Percentiles rank a stretch among this genome's conserved stretches.
Conservation (phyloP, 495 filamentous ascomycete species). For the Aeminium ludgeri region DNA sequence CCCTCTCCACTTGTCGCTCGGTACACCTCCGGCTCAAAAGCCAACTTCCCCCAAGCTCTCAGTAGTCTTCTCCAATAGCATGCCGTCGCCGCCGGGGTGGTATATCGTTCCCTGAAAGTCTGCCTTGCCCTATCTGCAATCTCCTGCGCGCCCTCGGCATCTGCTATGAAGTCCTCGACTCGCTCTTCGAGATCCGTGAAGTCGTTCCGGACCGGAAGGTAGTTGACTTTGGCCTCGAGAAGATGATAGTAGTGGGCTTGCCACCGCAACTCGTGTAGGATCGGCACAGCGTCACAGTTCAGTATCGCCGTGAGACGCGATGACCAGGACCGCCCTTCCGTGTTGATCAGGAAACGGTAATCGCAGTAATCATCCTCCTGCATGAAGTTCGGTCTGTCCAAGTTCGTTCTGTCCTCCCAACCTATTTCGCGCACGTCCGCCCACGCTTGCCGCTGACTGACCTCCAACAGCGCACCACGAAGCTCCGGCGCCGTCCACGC, state of each 20-base stretch:
- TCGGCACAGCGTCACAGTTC: conserved; percentile 41
- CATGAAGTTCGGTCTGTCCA: conserved; percentile 29
- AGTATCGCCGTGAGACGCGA: conserved; percentile 43
- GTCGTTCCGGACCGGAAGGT: conserved; percentile 37
- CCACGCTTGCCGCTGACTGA: conserved; percentile 31
- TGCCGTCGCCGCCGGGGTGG: conserved; percentile 42
- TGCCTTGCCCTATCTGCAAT: conserved; percentile 34
- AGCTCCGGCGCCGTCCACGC: conserved; percentile 25
- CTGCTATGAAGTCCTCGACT: conserved; percentile 34
- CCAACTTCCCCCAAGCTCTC: conserved; percentile 22
- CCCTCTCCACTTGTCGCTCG: too few species aligned
- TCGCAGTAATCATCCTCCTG: conserved; percentile 41
- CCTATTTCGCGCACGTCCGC: conserved; percentile 34
- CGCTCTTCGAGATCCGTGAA: conserved; percentile 37
- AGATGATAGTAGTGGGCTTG: conserved; percentile 30
- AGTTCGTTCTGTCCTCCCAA: conserved; percentile 27
- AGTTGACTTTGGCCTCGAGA: conserved; percentile 35
- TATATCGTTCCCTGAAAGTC: conserved; percentile 41
- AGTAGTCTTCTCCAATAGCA: conserved; percentile 46
- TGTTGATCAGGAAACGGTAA: conserved; percentile 42
- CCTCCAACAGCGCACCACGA: conserved; percentile 32
- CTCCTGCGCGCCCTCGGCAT: conserved; percentile 32
- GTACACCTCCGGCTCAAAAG: too few species aligned
- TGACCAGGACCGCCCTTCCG: conserved; percentile 36
- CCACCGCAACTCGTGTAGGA: conserved; percentile 33